A percentile compares a stretch with the other conserved stretches of the same genome.
Conservation (phyloP, 352 stramenopile species). For the Globisporangium barbulae region DNA sequence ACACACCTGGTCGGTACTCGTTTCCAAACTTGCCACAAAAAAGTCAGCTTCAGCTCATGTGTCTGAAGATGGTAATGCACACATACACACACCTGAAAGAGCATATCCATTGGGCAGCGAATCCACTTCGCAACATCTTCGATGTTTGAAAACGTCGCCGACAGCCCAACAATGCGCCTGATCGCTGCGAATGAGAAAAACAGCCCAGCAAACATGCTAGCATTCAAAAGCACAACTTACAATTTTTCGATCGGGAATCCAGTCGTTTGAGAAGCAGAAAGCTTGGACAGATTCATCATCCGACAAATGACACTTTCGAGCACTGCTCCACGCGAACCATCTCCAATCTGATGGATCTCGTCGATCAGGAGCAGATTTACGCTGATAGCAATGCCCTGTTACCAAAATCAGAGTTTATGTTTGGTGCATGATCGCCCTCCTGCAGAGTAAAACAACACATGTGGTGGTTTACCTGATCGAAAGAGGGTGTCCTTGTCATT, state of each 20-base stretch:
- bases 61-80: background rate
- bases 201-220: background rate
- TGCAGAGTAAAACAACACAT: too few species aligned
- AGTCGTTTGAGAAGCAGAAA: conserved; percentile 9
- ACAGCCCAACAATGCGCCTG: conserved; percentile 37
- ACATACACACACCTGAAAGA: conserved; percentile 19
- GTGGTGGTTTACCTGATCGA: conserved; percentile 13
- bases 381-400: conserved; percentile 4
- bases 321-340: conserved; percentile 21
- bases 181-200: background rate
- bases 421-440: too few species aligned
- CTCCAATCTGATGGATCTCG: conserved; percentile 45
- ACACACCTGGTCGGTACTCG: conserved; percentile 36
- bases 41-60: background rate
- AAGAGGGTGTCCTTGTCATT: conserved; percentile 19
- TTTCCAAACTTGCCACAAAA: conserved; percentile 30
- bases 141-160: conserved; percentile 36
- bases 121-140: conserved; percentile 32
- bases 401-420: background rate
- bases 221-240: conserved; percentile 14
- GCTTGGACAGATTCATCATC: conserved; percentile 32
- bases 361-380: conserved; percentile 32
- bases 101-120: conserved; percentile 21
- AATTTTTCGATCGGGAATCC: conserved; percentile 21
- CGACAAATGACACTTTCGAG: conserved; percentile 35